Evolutionary conservation across 2,329 filamentous ascomycete genomes (phyloP).

Genomic region (Orbilia quercus): DNA sequence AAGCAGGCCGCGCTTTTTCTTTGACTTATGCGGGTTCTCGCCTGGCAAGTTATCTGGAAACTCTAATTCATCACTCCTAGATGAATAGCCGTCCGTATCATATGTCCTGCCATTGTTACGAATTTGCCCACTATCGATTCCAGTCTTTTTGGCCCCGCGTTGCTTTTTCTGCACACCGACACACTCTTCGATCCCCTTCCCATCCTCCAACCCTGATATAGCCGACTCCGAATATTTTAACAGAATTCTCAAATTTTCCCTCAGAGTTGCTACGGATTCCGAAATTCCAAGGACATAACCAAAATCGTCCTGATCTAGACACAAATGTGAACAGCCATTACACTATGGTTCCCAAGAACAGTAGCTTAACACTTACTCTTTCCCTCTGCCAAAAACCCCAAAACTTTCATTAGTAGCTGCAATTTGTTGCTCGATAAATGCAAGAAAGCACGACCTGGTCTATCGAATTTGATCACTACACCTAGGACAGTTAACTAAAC

Average conservation of each 20-base stretch:
- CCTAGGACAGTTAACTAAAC: no score
- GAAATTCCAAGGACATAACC: constrained; percentile 5
- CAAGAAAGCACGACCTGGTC: constrained; percentile 61
- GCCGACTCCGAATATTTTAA: constrained; percentile 18
- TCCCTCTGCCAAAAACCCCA: constrained; percentile 21
- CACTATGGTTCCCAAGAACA: constrained; percentile 57
- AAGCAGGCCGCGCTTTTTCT: neutral
- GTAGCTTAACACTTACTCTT: constrained; percentile 62
- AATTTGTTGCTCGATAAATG: constrained; percentile 61
- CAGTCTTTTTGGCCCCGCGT: constrained; percentile 62
- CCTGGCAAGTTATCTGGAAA: constrained; percentile 40
- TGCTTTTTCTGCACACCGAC: constrained; percentile 60
- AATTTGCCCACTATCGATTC: neutral
- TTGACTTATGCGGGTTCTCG: neutral
- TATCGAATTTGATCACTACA: constrained; percentile 67
- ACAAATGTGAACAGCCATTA: neutral
- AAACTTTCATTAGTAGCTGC: constrained; percentile 38
- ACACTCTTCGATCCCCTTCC: constrained; percentile 4
- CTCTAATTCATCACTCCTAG: neutral
- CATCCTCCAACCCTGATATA: constrained; percentile 63
- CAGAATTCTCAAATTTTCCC: constrained; percentile 62
- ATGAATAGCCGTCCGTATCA: constrained; percentile 1
- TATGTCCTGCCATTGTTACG: no score
- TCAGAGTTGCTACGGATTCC: constrained; percentile 3
- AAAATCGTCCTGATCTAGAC: constrained; percentile 17